Evolutionary conservation across 2,329 filamentous ascomycete species (phyloP), one percentile per base, ranked within the genome.

Genomic region (Aspergillus nomiae): DNA sequence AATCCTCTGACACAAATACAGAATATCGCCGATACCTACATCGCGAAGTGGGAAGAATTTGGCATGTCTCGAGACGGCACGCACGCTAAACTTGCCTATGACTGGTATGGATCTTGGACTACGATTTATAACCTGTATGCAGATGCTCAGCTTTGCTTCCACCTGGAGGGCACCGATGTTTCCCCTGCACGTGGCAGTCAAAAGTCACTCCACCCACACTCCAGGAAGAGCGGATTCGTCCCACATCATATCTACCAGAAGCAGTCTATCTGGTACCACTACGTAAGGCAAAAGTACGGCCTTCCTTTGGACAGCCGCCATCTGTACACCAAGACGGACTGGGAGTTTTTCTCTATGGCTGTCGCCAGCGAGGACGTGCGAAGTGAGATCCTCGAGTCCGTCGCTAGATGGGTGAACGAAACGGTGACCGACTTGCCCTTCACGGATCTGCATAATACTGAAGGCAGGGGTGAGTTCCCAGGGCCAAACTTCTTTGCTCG

Each of bases 321-420:
- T 76, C 77, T 94, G 3, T 95, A 95, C 77, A 90, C 92, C 38
- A 96, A 96, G 79, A 92, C 90, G 34, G 92, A 96, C 78, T 96
- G 92, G 92, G 90, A 95, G 70, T 93, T 96, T 75, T 94, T 95
- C 76, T 91, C 92, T 0, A 92, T 92, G 54, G 91, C 92, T 1
- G 90, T 96, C 6, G 87, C 91, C 4, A 88, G 87, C 69, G 85
- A 86, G 73, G 79, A 84, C 62, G 90, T 90, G 1, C 85, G 92
- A 59, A 83, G 84, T 3, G 87, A 90, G 74, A 92, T 96, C 57
- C 80, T 95, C 41, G 84, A 92, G 63, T 86, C 87, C 21, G 89
- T 95, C 46, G 91, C 91, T 1, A 81, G 81, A 61, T 96, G 92
- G 92, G 83, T 96, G 63, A 96, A 95, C 72, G 91, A 96, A 78